These are phyloP conservation scores for Plantago lanceolata DNA, from an alignment of 305 asterid genomes.

Conservation along the genomic window DNA sequence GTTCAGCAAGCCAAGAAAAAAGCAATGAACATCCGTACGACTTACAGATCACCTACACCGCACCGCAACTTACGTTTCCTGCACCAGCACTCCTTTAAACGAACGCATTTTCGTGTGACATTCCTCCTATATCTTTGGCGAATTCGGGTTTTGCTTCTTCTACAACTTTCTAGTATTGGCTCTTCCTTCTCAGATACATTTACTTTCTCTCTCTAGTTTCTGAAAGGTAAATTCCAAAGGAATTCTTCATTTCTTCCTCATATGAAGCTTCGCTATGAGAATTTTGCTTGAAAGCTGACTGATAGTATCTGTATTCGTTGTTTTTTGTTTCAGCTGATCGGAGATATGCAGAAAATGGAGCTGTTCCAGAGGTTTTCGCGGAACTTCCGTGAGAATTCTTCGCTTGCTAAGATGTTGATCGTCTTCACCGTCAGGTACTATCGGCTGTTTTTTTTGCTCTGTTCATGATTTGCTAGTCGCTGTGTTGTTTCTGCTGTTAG, in stretches of 20 bases:
- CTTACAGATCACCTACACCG: background rate
- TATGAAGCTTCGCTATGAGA: background rate
- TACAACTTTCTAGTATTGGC: background rate
- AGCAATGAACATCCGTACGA: background rate
- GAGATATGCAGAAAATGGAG: conserved; percentile 41
- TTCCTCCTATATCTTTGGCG: conserved; percentile 3
- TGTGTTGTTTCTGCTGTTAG: conserved; percentile 1
- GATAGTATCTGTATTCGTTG: background rate
- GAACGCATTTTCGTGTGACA: too few relatives aligned
- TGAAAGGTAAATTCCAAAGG: background rate
- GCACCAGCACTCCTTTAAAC: background rate
- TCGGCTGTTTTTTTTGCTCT: background rate
- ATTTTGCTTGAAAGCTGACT: background rate
- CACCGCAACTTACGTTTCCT: background rate
- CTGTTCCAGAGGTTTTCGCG: conserved; percentile 51
- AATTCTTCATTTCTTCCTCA: background rate
- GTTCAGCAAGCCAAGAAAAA: conserved; percentile 11
- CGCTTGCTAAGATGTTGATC: conserved; percentile 53
- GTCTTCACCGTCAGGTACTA: conserved; percentile 66
- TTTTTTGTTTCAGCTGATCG: conserved; percentile 29
- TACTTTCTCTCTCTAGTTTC: conserved; percentile 3
- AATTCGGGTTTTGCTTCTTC: background rate
- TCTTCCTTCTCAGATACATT: background rate
- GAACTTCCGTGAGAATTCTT: conserved; percentile 54
- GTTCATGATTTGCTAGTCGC: background rate